Base-by-base conservation (phyloP, 176 grass and related monocot species). In the Zea mays region DNA sequence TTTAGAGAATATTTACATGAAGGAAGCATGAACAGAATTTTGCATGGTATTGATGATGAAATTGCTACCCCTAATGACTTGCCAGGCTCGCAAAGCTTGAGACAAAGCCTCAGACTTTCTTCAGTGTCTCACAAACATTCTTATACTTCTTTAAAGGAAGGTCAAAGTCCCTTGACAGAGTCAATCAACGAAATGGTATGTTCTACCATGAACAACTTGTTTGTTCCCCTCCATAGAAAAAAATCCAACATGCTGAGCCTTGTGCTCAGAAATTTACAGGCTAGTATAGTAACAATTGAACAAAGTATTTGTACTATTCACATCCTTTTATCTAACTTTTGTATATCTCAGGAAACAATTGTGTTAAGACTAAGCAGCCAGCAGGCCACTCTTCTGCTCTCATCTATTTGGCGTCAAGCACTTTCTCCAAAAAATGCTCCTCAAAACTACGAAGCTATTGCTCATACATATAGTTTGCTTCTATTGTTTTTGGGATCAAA, bases 371-470 rank as follows among this genome's bases (percentile, higher is more conserved):
- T 99, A 86, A 99, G 85, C 56, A 75, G 83, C 56, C 85, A 88
- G 63, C 96, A 99, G 79, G 86, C 94, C 15, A 90, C 83, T 54
- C 92, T 99, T 89, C 72, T 99, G 70, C 71, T 99, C 44, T 90
- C 96, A 75, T 99, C 92, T 65, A 90, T 99, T 79, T 99, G 96
- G 96, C 83, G 82, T 73, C 96, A 99, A 87, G 92, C 90, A 4
- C 83, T 79, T 70, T 99, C 90, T 62, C 88, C 78, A 69, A 80
- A 83, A 85, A 99, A 95, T 80, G 80, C 76, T 85, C 96, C 92
- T 72, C 81, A 85, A 81, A 99, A 95, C 59, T 99, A 95, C 76
- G 92, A 99, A 93, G 96, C 96, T 54, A 95, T 99, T 81, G 96
- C 92, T 71, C 87, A 99, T 88, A 92, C 92, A 63, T 99, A 95